Conservation (phyloP, 441 rosid genomes). For the Aquilaria agallochum region DNA sequence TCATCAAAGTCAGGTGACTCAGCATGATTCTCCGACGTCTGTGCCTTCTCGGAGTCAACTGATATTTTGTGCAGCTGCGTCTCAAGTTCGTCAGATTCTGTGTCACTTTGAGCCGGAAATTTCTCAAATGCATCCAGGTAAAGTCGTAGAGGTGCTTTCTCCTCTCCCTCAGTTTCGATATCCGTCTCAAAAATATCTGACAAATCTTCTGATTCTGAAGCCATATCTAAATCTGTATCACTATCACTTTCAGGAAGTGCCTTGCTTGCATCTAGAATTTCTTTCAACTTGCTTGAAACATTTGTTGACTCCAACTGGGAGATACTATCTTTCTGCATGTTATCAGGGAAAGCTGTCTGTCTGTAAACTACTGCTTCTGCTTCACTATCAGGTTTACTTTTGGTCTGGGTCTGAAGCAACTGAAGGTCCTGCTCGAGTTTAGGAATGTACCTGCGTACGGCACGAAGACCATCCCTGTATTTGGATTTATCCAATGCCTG, state of each 20-base stretch:
- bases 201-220: conserved; percentile 69
- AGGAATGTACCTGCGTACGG: conserved; percentile 70
- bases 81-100: conserved; percentile 49
- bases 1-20: conserved; percentile 65
- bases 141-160: conserved; percentile 42
- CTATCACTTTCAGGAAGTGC: conserved; percentile 47
- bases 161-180: conserved; percentile 48
- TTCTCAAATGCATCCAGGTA: conserved; percentile 73
- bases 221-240: conserved; percentile 27
- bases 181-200: conserved; percentile 89
- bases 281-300: conserved; percentile 42
- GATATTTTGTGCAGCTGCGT: conserved; percentile 44
- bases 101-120: conserved; percentile 42
- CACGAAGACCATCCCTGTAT: conserved; percentile 76
- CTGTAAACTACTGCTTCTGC: conserved; percentile 21
- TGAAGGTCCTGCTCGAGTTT: conserved; percentile 82
- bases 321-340: background rate
- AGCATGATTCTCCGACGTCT: conserved; percentile 25
- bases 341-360: conserved; percentile 4
- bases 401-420: conserved; percentile 57
- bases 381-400: conserved; percentile 25
- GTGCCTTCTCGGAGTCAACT: conserved; percentile 18
- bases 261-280: conserved; percentile 38
- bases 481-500: conserved; percentile 90
- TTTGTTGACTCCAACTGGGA: conserved; percentile 13